Conservation (phyloP, 1,284 basidiomycete genomes). For the Puccinia triticina region DNA sequence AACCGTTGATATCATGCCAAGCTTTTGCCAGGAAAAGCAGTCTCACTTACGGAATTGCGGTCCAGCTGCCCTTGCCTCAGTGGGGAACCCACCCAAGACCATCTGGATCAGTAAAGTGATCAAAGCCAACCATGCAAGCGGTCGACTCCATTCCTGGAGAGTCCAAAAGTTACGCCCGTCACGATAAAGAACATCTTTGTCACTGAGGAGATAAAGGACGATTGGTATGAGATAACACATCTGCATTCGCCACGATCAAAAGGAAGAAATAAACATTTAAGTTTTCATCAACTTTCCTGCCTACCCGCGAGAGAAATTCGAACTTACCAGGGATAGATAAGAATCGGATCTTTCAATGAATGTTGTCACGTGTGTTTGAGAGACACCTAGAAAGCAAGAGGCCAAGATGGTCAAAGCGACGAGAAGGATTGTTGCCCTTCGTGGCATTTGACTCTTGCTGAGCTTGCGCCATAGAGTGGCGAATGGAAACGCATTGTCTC, state of each 20-base stretch:
- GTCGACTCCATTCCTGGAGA: conserved; percentile 37
- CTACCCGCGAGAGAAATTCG: not conserved
- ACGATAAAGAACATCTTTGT: conserved; percentile 29
- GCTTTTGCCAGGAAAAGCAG: not conserved
- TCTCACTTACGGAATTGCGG: conserved; percentile 24
- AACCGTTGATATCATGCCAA: not conserved
- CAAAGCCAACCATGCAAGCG: conserved; percentile 37
- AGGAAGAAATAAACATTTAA: too few relatives aligned
- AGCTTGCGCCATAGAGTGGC: conserved; percentile 42
- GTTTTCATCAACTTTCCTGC: not conserved
- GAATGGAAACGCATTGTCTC: conserved; percentile 42
- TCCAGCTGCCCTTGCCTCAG: conserved; percentile 21
- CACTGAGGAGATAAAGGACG: conserved; percentile 28
- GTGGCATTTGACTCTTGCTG: conserved; percentile 46
- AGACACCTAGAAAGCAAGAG: conserved; percentile 19
- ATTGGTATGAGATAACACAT: conserved; percentile 40
- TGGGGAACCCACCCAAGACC: conserved; percentile 22
- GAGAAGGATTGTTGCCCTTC: conserved; percentile 37
- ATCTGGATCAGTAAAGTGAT: conserved; percentile 32
- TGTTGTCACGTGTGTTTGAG: conserved; percentile 20
- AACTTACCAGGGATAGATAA: conserved; percentile 29
- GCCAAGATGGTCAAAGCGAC: conserved; percentile 20
- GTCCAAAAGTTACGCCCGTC: conserved; percentile 45
- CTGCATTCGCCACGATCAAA: not conserved
- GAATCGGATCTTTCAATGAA: conserved; percentile 38